phyloP scores from a whole-genome alignment of 257 asterid genomes.

The Penstemon barbatus region DNA sequence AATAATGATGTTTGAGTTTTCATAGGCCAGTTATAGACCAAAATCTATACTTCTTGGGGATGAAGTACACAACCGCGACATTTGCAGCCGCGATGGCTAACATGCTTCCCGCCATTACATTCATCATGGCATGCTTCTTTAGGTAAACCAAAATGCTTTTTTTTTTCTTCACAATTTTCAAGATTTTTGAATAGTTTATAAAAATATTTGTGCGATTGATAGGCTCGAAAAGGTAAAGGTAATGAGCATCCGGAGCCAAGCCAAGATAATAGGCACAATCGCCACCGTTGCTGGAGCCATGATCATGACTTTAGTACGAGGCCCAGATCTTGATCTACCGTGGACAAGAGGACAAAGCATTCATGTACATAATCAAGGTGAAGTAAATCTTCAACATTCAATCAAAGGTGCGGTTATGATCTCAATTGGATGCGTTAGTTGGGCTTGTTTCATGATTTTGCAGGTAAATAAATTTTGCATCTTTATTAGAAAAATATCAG shows the following conservation, averaged over 20 bases:
- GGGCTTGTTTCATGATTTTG: slow-evolving; percentile 90
- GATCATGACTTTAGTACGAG: slow-evolving; percentile 86
- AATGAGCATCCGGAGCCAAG: slow-evolving; percentile 86
- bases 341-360: slow-evolving; percentile 52
- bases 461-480: slow-evolving; percentile 50
- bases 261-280: slow-evolving; percentile 77
- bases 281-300: slow-evolving; percentile 94
- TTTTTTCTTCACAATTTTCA: neutral
- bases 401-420: slow-evolving; percentile 85
- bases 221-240: slow-evolving; percentile 80
- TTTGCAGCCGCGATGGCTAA: slow-evolving; percentile 99
- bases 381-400: slow-evolving; percentile 51
- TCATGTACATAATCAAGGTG: slow-evolving; percentile 35
- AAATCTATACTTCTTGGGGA: slow-evolving; percentile 85
- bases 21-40: slow-evolving; percentile 94
- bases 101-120: slow-evolving; percentile 92
- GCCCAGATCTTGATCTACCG: slow-evolving; percentile 63
- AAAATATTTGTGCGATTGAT: neutral
- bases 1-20: slow-evolving; percentile 15
- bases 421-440: slow-evolving; percentile 78
- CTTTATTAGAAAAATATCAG: no score
- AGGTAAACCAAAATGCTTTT: slow-evolving; percentile 42
- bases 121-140: slow-evolving; percentile 79
- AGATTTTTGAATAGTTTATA: no score
- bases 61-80: slow-evolving; percentile 94